Evolutionary conservation across 305 asterid genomes (phyloP), one percentile per base, ranked within the genome.

Genomic region (Stenogyne calaminthoides): DNA sequence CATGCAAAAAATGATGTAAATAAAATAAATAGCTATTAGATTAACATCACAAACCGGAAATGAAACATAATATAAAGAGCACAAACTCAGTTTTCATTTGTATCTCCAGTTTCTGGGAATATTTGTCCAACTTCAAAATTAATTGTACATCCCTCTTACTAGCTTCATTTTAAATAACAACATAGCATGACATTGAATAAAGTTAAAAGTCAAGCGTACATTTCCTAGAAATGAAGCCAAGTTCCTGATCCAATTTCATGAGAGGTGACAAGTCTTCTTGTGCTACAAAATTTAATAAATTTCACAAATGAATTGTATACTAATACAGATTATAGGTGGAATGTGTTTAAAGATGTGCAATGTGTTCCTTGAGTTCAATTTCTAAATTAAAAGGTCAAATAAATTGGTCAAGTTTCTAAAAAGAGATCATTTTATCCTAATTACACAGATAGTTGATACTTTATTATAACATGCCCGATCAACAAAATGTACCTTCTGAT

Each of bases 401-500:
- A 71, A 6, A 19, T 9, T 11, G 16, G 37, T 14, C 42, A 19
- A 55, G 20, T 4, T 70, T 27, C 14, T 3, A 62, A 1, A 22
- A 72, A 18, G 54, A 46, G 0, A 37, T 49, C 7, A 32, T 57
- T 8, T 52, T 11, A 59, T 58, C 29, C 81, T 67, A 36, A 27
- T 9, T 15, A 58, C 7, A 20, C 18, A 61, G 57, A 68, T 20
- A 49, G 64, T 36, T 20, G 69, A 52, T 76, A 36, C 54, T 25
- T 9, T 20, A 39, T 9, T 40, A 22, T 9, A 69, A 10, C 81
- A 64, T 46, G 71, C 65, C 47, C 14, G 15, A 44, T 47, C 71
- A 71, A 49, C 49, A 65, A 32, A 9, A 69, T 19, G 44, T 34
- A 62, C 67, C 56, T 39, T 36, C 18, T 10, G 46, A 32, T 34